Conservation (phyloP, 2,329 filamentous ascomycete genomes). For the Neonectria neomacrospora region DNA sequence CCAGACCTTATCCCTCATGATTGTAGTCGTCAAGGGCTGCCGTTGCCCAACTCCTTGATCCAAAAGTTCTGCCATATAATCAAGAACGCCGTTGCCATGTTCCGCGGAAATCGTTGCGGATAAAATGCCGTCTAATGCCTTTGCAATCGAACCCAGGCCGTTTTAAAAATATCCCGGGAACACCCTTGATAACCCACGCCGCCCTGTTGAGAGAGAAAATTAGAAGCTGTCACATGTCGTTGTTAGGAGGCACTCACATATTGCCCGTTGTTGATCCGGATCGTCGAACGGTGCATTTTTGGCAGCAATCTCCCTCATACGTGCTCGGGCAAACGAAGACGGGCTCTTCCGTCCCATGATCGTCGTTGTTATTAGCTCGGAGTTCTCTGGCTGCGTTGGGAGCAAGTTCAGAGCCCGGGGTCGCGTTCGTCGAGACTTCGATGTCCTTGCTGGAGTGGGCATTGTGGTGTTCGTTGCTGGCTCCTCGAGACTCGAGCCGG, state of each 20-base stretch:
- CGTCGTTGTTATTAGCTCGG: slow-evolving; percentile 44
- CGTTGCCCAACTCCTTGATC: slow-evolving; percentile 25
- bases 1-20: slow-evolving; percentile 22
- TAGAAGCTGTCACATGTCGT: slow-evolving; percentile 14
- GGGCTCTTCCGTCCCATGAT: slow-evolving; percentile 53
- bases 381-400: slow-evolving; percentile 52
- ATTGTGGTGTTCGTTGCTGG: slow-evolving; percentile 24
- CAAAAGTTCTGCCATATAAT: slow-evolving; percentile 28
- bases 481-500: slow-evolving; percentile 27
- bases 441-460: slow-evolving; percentile 33
- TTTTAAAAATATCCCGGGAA: slow-evolving; percentile 54
- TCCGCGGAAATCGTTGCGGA: slow-evolving; percentile 33
- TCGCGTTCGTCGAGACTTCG: slow-evolving; percentile 43
- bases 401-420: slow-evolving; percentile 49
- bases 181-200: slow-evolving; percentile 55
- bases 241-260: slow-evolving; percentile 49
- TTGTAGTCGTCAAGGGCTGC: slow-evolving; percentile 20
- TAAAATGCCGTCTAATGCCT: slow-evolving; percentile 28
- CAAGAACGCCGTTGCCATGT: slow-evolving; percentile 48
- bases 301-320: slow-evolving; percentile 57
- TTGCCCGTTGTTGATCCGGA: slow-evolving; percentile 52
- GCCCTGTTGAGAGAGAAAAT: slow-evolving; percentile 49
- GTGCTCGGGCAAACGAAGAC: slow-evolving; percentile 56
- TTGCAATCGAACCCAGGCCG: slow-evolving; percentile 15
- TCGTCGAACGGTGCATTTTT: slow-evolving; percentile 57